Evolutionary conservation across 2,329 filamentous ascomycete species (phyloP), one percentile per base, ranked within the genome.

Genomic region (Capronia coronata): DNA sequence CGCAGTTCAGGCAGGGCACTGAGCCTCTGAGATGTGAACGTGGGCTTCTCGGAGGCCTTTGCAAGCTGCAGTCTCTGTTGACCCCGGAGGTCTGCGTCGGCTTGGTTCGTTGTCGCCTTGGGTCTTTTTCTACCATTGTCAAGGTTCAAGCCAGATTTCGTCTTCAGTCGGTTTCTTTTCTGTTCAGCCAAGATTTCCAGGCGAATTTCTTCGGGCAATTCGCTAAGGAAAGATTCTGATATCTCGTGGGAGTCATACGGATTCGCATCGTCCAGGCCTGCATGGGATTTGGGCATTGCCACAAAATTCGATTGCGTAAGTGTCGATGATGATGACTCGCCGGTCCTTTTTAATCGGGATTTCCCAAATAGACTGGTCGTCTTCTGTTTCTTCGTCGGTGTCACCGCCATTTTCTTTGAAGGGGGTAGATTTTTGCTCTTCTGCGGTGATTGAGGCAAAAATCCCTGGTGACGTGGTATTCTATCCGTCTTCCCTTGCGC

Each of bases 201-300:
- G 10, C 86, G 80, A 40, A 94, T 78, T 40, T 94, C 87, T 57
- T 86, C 82, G 0, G 91, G 91, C 1, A 97, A 73, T 13, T 89
- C 88, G 1, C 84, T 80, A 2, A 97, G 79, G 61, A 96, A 90
- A 0, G 83, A 81, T 0, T 78, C 72, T 50, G 87, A 84, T 2
- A 87, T 65, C 41, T 64, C 67, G 13, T 59, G 59, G 29, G 70
- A 57, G 3, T 58, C 49, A 8, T 63, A 55, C 59, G 56, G 14
- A 61, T 60, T 9, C 50, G 60, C 4, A 52, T 49, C 5, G 40
- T 52, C 4, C 43, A 47, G 7, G 58, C 52, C 55, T 13, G 51
- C 30, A 25, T 29, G 42, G 22, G 34, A 34, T 43, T 57, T 59
- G 8, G 62, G 43, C 11, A 64, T 67, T 2, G 67, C 63, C 35